phyloP scores from a whole-genome alignment of 192 early-diverging fungal genomes.

The Phlyctochytrium bullatum region DNA sequence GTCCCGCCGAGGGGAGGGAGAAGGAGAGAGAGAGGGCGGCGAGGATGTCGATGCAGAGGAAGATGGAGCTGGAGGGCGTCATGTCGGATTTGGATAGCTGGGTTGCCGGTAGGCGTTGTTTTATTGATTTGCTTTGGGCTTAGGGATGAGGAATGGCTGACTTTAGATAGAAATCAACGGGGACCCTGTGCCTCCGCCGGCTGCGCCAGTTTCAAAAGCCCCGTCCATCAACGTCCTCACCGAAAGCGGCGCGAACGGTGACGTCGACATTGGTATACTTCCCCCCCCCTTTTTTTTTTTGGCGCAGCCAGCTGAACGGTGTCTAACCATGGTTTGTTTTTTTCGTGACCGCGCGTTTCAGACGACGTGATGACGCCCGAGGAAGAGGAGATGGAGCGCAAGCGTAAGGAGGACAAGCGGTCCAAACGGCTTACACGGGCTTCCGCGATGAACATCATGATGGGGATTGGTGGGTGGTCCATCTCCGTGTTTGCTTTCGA shows the following conservation, averaged over 20 bases:
- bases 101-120: neutral
- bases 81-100: constrained; percentile 3
- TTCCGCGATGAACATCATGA: constrained; percentile 24
- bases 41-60: neutral
- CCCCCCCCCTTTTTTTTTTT: too few relatives aligned
- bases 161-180: too few relatives aligned
- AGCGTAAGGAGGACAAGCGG: constrained; percentile 11
- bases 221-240: neutral
- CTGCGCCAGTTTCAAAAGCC: too few relatives aligned
- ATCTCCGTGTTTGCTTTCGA: neutral
- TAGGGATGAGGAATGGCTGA: too few relatives aligned
- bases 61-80: constrained; percentile 1
- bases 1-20: neutral
- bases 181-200: too few relatives aligned
- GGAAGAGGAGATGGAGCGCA: neutral
- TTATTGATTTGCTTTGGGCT: neutral
- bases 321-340: neutral
- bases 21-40: neutral
- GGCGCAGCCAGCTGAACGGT: too few relatives aligned
- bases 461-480: constrained; percentile 22
- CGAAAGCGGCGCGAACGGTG: neutral
- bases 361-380: constrained; percentile 2
- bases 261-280: too few relatives aligned
- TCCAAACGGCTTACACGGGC: constrained; percentile 17
- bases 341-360: neutral